Conservation (phyloP, 371 early-diverging fungal species). For the Rhizopus delemar region DNA sequence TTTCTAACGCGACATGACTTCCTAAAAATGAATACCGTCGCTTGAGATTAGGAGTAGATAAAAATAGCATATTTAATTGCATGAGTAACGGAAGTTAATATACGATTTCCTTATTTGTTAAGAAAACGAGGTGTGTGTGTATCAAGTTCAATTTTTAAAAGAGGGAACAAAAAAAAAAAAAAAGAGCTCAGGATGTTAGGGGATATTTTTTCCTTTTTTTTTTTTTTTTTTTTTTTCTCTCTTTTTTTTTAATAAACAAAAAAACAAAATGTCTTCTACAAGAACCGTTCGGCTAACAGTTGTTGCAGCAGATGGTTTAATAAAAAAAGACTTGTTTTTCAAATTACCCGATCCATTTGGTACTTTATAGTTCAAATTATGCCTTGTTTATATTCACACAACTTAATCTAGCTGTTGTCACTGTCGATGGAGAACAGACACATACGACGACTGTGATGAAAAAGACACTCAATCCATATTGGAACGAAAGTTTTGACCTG, state of each 20-base stretch:
- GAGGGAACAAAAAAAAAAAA: neutral
- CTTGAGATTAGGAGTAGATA: no score
- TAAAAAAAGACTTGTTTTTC: slow-evolving; percentile 87
- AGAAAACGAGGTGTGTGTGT: neutral
- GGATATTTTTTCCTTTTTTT: slow-evolving; percentile 12
- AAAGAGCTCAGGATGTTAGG: slow-evolving; percentile 3
- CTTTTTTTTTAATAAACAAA: neutral
- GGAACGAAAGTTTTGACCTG: slow-evolving; percentile 80
- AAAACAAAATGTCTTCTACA: slow-evolving; percentile 35
- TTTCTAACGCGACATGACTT: no score
- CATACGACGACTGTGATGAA: slow-evolving; percentile 81
- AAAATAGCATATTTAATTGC: no score
- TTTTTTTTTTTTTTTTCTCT: slow-evolving; percentile 10
- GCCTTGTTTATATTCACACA: slow-evolving; percentile 64
- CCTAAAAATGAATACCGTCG: no score
- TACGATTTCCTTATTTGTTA: slow-evolving; percentile 1
- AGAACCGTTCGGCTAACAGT: slow-evolving; percentile 60
- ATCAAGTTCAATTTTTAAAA: neutral
- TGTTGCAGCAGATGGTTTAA: slow-evolving; percentile 90
- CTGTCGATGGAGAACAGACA: slow-evolving; percentile 89
- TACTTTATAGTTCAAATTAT: slow-evolving; percentile 41
- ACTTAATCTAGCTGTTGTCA: slow-evolving; percentile 79
- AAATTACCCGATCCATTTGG: slow-evolving; percentile 64
- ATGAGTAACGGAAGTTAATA: no score
- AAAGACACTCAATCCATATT: slow-evolving; percentile 79